Evolutionary conservation across 2,329 filamentous ascomycete species (phyloP).

Genomic region (Venturia pyrina): DNA sequence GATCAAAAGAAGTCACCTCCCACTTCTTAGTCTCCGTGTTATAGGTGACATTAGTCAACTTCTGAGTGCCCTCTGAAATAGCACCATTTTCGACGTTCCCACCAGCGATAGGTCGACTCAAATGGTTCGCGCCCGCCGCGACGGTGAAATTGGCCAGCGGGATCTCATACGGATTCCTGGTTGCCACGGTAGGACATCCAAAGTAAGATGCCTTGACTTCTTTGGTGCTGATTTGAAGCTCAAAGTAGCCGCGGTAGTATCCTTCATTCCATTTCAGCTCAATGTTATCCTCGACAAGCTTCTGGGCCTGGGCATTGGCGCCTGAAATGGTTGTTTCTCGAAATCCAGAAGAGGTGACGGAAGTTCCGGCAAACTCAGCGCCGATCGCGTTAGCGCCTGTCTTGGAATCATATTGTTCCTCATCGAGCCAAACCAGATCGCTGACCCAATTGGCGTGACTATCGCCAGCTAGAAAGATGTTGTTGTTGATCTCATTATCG

Average conservation of each 20-base stretch:
- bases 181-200: constrained; percentile 49
- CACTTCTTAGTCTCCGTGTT: neutral
- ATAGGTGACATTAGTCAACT: neutral
- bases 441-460: constrained; percentile 51
- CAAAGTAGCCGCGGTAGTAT: constrained; percentile 58
- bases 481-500: constrained; percentile 60
- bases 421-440: constrained; percentile 36
- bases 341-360: constrained; percentile 45
- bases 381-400: constrained; percentile 34
- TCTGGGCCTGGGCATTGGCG: neutral
- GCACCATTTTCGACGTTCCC: constrained; percentile 47
- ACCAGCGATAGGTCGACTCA: constrained; percentile 40
- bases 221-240: constrained; percentile 49
- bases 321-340: neutral
- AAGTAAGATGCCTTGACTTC: constrained; percentile 54
- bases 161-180: constrained; percentile 53
- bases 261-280: constrained; percentile 8
- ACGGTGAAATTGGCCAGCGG: constrained; percentile 63
- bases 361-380: constrained; percentile 51
- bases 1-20: neutral
- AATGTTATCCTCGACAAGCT: neutral
- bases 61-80: constrained; percentile 36
- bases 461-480: constrained; percentile 63
- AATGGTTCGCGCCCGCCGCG: constrained; percentile 47
- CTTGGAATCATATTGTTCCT: constrained; percentile 28